A percentile compares a stretch with the other conserved stretches of the same genome.
Conservation (phyloP, 2,329 filamentous ascomycete species). For the Aspergillus novofumigatus region DNA sequence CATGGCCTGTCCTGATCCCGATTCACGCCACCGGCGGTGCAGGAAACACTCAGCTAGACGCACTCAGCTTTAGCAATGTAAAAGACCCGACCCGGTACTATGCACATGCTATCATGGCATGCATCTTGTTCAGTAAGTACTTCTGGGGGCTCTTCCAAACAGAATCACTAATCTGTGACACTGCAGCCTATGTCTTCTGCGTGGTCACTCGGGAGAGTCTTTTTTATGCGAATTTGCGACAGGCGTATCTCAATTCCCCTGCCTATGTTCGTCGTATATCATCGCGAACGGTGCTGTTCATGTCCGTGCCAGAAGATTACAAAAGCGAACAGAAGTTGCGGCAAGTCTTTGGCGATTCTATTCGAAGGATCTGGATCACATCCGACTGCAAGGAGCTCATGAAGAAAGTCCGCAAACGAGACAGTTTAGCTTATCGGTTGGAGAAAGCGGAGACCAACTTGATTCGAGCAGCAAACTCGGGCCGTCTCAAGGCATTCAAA, state of each 20-base stretch:
- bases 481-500: conserved; percentile 58
- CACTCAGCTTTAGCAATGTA: conserved; percentile 77
- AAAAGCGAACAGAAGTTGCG: conserved; percentile 70
- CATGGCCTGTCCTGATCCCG: conserved; percentile 85
- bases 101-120: conserved; percentile 72
- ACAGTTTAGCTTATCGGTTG: conserved; percentile 71
- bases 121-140: conserved; percentile 65
- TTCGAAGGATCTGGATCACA: conserved; percentile 79
- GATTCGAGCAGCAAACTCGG: conserved; percentile 71
- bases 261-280: conserved; percentile 80
- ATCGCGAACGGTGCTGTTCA: conserved; percentile 82
- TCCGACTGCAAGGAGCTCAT: conserved; percentile 72
- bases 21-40: conserved; percentile 79
- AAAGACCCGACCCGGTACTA: conserved; percentile 62
- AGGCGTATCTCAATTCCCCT: conserved; percentile 84
- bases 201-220: conserved; percentile 82
- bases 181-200: conserved; percentile 70
- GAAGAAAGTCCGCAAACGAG: conserved; percentile 72
- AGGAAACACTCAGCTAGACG: conserved; percentile 63
- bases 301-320: conserved; percentile 74
- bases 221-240: conserved; percentile 84
- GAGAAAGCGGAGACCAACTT: conserved; percentile 85
- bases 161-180: conserved; percentile 2
- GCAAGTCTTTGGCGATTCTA: conserved; percentile 73
- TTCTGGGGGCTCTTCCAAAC: neutral